A percentile compares a stretch with the other conserved stretches of the same genome.
phyloP scores from a whole-genome alignment of 768 basidiomycete species.

The Austroboletus festivus region DNA sequence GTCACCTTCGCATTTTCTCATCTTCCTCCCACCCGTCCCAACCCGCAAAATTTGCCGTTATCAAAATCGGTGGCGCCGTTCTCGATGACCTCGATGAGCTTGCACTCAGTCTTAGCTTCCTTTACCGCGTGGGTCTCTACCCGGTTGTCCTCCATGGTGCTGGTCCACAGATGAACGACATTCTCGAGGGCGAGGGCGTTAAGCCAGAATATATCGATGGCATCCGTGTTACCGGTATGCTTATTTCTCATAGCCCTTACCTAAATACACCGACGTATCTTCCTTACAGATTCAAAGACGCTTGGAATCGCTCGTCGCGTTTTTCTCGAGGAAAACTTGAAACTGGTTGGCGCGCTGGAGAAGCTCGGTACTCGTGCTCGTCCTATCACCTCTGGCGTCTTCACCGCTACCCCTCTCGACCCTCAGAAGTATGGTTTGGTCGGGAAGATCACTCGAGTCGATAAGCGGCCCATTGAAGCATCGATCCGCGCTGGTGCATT shows the following conservation, averaged over 20 bases:
- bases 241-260: not conserved
- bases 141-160: constrained; percentile 96
- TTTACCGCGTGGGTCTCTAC: constrained; percentile 96
- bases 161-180: constrained; percentile 92
- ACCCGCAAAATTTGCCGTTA: constrained; percentile 93
- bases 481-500: constrained; percentile 94
- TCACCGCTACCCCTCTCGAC: constrained; percentile 96
- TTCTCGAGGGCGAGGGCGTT: constrained; percentile 89
- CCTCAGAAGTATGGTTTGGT: constrained; percentile 93
- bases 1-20: constrained; percentile 97
- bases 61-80: constrained; percentile 97
- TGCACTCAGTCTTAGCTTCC: constrained; percentile 91
- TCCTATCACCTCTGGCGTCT: constrained; percentile 96
- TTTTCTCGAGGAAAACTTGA: constrained; percentile 96
- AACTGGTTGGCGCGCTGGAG: constrained; percentile 90
- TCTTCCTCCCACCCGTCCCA: constrained; percentile 86
- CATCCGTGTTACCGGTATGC: constrained; percentile 89
- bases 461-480: constrained; percentile 96
- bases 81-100: constrained; percentile 90
- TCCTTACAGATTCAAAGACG: constrained; percentile 79
- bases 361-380: constrained; percentile 94
- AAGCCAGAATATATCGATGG: constrained; percentile 97
- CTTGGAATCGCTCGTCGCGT: constrained; percentile 92
- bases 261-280: not conserved
- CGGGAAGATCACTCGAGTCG: constrained; percentile 90